Conservation (phyloP, 2,329 filamentous ascomycete species). For the Alternaria arborescens region DNA sequence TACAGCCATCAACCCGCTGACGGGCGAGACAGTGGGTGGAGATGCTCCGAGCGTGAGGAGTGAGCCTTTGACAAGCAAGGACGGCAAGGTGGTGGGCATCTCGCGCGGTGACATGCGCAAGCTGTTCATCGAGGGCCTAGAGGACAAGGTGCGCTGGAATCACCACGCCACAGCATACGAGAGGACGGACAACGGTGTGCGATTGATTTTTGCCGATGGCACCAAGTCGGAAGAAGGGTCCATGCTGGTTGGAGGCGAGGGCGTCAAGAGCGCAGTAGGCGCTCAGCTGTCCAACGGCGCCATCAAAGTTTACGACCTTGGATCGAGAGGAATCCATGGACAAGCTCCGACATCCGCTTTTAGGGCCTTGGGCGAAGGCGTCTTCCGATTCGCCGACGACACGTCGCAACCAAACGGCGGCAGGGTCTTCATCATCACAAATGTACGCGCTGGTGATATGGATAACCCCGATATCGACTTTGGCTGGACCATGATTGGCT, state of each 20-base stretch:
- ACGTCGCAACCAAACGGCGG: constrained; percentile 55
- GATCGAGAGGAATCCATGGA: constrained; percentile 70
- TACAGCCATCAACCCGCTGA: constrained; percentile 61
- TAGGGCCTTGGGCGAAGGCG: constrained; percentile 69
- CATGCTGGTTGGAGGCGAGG: constrained; percentile 69
- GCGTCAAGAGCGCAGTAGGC: constrained; percentile 68
- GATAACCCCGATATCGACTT: constrained; percentile 65
- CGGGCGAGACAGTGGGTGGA: constrained; percentile 55
- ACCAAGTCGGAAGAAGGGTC: constrained; percentile 66
- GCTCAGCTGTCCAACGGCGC: constrained; percentile 66
- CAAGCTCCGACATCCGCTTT: constrained; percentile 70
- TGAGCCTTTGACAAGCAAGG: constrained; percentile 59
- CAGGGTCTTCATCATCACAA: constrained; percentile 67
- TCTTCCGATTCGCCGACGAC: constrained; percentile 64
- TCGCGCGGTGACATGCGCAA: constrained; percentile 69
- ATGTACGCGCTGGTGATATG: constrained; percentile 68
- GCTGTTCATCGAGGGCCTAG: constrained; percentile 65
- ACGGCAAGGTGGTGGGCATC: constrained; percentile 68
- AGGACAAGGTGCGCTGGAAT: constrained; percentile 64
- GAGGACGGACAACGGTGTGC: constrained; percentile 62
- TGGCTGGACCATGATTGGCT: constrained; percentile 70
- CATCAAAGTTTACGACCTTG: constrained; percentile 70
- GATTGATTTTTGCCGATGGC: constrained; percentile 67
- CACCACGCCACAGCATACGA: constrained; percentile 68
- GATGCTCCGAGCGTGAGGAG: constrained; percentile 22